Conservation (phyloP, 768 basidiomycete genomes). For the Pulveroboletus sp. region DNA sequence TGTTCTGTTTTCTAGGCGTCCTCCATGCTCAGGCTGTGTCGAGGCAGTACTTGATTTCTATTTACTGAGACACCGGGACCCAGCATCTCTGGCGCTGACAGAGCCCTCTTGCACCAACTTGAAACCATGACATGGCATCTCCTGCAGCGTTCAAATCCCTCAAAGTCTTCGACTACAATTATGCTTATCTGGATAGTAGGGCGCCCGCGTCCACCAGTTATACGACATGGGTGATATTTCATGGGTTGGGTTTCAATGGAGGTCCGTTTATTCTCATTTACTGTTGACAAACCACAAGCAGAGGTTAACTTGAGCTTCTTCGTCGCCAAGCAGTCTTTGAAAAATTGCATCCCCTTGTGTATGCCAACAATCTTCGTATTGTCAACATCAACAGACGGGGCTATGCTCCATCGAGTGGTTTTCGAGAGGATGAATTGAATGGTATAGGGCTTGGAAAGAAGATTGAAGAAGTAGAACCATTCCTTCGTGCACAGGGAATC, state of each 20-base stretch:
- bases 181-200: constrained; percentile 23
- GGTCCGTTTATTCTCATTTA: constrained; percentile 6
- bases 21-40: no score
- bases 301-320: background rate
- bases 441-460: constrained; percentile 15
- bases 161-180: constrained; percentile 15
- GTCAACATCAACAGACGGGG: constrained; percentile 27
- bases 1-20: no score
- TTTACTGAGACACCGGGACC: no score
- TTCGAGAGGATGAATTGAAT: constrained; percentile 9
- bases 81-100: no score
- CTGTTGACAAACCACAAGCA: no score
- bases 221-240: constrained; percentile 21
- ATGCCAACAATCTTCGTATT: constrained; percentile 19
- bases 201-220: constrained; percentile 14
- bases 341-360: constrained; percentile 23
- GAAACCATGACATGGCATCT: constrained; percentile 3
- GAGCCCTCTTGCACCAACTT: no score
- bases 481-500: constrained; percentile 13
- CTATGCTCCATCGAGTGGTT: constrained; percentile 25
- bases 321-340: constrained; percentile 6
- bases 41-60: no score
- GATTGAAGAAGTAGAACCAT: constrained; percentile 12
- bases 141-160: constrained; percentile 4
- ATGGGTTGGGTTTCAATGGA: constrained; percentile 22